Percentiles rank a stretch among this genome's conserved stretches.
Conservation (phyloP, 345 rosid species). For the Tarenaya hassleriana region DNA sequence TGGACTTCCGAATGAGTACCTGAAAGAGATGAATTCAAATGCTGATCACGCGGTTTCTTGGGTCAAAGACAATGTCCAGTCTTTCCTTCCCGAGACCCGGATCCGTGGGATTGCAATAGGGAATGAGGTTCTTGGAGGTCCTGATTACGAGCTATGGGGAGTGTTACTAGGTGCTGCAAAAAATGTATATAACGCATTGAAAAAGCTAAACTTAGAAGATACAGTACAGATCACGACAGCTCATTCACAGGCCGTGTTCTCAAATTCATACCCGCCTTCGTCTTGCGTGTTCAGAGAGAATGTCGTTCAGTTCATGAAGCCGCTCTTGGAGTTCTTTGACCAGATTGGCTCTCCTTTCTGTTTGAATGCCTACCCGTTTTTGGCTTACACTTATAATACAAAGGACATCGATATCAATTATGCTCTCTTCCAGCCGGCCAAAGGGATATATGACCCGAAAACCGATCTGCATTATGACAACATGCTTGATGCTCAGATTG, state of each 20-base stretch:
- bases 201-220: slow-evolving; percentile 49
- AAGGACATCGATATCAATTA: slow-evolving; percentile 82
- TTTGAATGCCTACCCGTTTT: slow-evolving; percentile 88
- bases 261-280: slow-evolving; percentile 83
- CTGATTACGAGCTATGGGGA: slow-evolving; percentile 49
- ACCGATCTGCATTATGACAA: slow-evolving; percentile 78
- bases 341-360: slow-evolving; percentile 93
- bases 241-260: slow-evolving; percentile 90
- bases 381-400: slow-evolving; percentile 68
- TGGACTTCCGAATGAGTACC: slow-evolving; percentile 67
- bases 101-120: slow-evolving; percentile 88
- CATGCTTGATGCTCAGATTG: slow-evolving; percentile 98
- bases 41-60: slow-evolving; percentile 69
- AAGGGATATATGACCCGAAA: slow-evolving; percentile 65
- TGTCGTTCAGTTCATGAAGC: slow-evolving; percentile 77
- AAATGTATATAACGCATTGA: slow-evolving; percentile 60
- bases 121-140: slow-evolving; percentile 76
- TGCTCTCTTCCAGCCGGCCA: slow-evolving; percentile 70
- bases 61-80: slow-evolving; percentile 82
- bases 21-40: slow-evolving; percentile 67
- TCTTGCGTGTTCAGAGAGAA: slow-evolving; percentile 66
- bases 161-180: slow-evolving; percentile 72
- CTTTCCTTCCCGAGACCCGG: slow-evolving; percentile 74
- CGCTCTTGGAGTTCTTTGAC: slow-evolving; percentile 63
- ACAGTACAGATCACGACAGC: slow-evolving; percentile 77